A percentile compares a stretch with the other conserved stretches of the same genome.
These are phyloP conservation scores for Agaricus sinodeliciosus DNA, from an alignment of 768 basidiomycete genomes.

Conservation along the genomic window DNA sequence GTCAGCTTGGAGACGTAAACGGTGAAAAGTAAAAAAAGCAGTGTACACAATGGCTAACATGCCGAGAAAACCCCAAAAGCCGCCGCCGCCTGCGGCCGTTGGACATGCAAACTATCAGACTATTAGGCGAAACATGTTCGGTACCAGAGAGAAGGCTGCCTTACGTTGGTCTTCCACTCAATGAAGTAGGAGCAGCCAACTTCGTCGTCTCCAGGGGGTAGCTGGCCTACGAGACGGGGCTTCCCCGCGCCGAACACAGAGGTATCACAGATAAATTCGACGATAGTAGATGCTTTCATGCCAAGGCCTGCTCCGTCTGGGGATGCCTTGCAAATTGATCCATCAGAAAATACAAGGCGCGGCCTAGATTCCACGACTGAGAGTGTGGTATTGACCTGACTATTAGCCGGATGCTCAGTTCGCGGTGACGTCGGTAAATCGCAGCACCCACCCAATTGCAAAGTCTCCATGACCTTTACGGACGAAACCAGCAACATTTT, in stretches of 20 bases:
- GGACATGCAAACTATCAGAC: slow-evolving; percentile 61
- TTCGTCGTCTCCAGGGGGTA: slow-evolving; percentile 59
- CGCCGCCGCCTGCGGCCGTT: slow-evolving; percentile 43
- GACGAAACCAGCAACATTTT: slow-evolving; percentile 57
- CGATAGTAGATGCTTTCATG: slow-evolving; percentile 53
- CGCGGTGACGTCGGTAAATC: background rate
- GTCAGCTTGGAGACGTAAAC: background rate
- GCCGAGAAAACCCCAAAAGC: slow-evolving; percentile 44
- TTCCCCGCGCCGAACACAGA: slow-evolving; percentile 50
- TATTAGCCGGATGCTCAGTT: slow-evolving; percentile 16
- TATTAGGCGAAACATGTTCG: background rate
- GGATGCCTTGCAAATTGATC: slow-evolving; percentile 55
- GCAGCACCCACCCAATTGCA: slow-evolving; percentile 54
- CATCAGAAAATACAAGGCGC: slow-evolving; percentile 50
- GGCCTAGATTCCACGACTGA: slow-evolving; percentile 44
- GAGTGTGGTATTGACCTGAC: slow-evolving; percentile 61
- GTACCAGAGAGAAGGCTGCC: slow-evolving; percentile 12
- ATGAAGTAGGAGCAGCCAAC: slow-evolving; percentile 71
- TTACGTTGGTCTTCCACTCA: slow-evolving; percentile 80
- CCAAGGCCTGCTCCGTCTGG: slow-evolving; percentile 25
- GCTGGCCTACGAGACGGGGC: slow-evolving; percentile 54
- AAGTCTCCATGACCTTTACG: slow-evolving; percentile 61
- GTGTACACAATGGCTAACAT: slow-evolving; percentile 57
- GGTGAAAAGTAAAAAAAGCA: background rate
- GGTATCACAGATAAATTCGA: slow-evolving; percentile 75